Conservation (phyloP, 2,329 filamentous ascomycete species). For the Microdochium bolleyi region DNA sequence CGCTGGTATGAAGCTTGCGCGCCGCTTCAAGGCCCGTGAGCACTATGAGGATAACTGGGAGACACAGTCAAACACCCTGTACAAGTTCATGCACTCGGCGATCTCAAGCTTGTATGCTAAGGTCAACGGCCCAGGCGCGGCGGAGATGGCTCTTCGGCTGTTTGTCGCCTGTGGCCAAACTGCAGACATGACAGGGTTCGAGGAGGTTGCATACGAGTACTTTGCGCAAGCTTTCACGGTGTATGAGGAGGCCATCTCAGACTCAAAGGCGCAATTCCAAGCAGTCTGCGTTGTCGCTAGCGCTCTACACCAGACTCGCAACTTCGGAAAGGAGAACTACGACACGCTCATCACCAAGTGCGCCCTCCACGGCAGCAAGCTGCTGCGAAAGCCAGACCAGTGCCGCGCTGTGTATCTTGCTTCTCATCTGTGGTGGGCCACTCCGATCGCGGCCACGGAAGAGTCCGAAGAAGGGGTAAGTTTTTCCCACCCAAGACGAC, state of each 20-base stretch:
- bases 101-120: conserved; percentile 82
- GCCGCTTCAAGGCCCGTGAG: conserved; percentile 82
- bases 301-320: conserved; percentile 77
- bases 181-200: conserved; percentile 82
- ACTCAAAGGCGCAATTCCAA: conserved; percentile 95
- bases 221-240: conserved; percentile 97
- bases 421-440: conserved; percentile 97
- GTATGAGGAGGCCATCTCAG: conserved; percentile 92
- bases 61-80: conserved; percentile 64
- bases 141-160: conserved; percentile 80
- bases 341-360: conserved; percentile 98
- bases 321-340: conserved; percentile 96
- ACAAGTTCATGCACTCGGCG: conserved; percentile 90
- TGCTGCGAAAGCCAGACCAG: conserved; percentile 96
- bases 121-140: conserved; percentile 67
- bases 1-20: conserved; percentile 79
- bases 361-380: conserved; percentile 90
- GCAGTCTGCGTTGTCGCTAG: conserved; percentile 91
- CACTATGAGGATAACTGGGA: conserved; percentile 66
- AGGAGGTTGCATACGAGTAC: conserved; percentile 96
- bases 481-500: background rate
- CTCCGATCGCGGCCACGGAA: conserved; percentile 66
- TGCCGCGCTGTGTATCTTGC: conserved; percentile 94
- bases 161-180: conserved; percentile 91
- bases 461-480: conserved; percentile 61